These are phyloP conservation scores for Lichtheimia ramosa DNA, from an alignment of 371 early-diverging fungal genomes.

Conservation along the genomic window DNA sequence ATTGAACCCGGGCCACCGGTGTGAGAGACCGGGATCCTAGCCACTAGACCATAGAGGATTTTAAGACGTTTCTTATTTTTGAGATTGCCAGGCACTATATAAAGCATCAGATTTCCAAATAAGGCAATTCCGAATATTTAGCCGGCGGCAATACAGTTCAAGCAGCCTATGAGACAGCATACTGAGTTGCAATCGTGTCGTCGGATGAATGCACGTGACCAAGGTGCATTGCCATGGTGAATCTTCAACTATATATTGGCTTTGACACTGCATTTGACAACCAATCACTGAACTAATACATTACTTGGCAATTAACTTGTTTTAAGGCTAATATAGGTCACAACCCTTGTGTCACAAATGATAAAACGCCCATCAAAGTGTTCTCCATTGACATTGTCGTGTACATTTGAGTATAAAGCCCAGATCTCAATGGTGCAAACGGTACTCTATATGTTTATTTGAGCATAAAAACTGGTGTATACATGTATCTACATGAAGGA, in stretches of 20 bases:
- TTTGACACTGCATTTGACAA: neutral
- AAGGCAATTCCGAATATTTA: neutral
- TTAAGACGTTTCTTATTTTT: neutral
- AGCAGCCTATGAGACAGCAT: neutral
- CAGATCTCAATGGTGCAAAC: too few species aligned
- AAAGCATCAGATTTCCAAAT: neutral
- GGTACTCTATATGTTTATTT: too few species aligned
- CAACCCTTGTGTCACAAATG: neutral
- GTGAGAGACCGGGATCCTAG: conserved; percentile 21
- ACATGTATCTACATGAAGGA: too few species aligned
- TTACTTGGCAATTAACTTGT: too few species aligned
- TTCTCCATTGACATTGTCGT: too few species aligned
- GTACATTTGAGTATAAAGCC: too few species aligned
- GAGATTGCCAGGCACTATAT: neutral
- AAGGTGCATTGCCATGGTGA: neutral
- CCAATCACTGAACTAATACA: neutral
- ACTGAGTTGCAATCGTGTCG: neutral
- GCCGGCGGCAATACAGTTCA: neutral
- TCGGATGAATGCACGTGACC: neutral
- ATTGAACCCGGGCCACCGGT: conserved; percentile 21
- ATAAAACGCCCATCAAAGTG: neutral
- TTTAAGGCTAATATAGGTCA: too few species aligned
- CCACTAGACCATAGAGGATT: conserved; percentile 18
- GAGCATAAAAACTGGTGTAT: too few species aligned
- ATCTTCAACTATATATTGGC: too few species aligned